Evolutionary conservation across 1,284 basidiomycete species (phyloP).

Genomic region (Veloporphyrellus conicus): DNA sequence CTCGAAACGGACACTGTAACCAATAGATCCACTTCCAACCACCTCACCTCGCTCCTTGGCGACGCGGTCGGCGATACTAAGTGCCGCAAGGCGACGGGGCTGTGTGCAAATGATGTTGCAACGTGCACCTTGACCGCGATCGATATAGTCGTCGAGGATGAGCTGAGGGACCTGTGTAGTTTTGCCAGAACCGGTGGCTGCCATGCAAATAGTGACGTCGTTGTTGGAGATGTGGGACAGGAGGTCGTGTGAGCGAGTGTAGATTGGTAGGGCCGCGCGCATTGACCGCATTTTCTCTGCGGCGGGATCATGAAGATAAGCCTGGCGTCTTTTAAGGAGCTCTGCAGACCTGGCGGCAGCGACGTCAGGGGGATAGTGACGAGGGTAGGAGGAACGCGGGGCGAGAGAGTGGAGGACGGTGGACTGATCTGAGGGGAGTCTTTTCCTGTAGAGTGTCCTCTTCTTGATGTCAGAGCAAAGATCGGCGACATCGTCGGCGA

Average conservation of each 20-base stretch:
- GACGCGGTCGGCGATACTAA: slow-evolving; percentile 90
- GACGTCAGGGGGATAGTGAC: slow-evolving; percentile 14
- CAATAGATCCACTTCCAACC: slow-evolving; percentile 69
- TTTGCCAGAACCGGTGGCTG: slow-evolving; percentile 93
- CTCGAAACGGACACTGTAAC: slow-evolving; percentile 94
- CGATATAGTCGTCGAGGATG: slow-evolving; percentile 83
- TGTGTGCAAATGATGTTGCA: slow-evolving; percentile 96
- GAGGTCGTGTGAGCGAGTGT: slow-evolving; percentile 60
- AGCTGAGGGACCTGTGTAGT: slow-evolving; percentile 95
- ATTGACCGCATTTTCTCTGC: slow-evolving; percentile 67
- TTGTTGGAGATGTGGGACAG: slow-evolving; percentile 71
- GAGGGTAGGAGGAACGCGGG: slow-evolving; percentile 14
- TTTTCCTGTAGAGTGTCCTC: slow-evolving; percentile 48
- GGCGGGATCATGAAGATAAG: slow-evolving; percentile 62
- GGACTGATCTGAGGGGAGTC: slow-evolving; percentile 34
- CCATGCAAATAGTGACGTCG: slow-evolving; percentile 91
- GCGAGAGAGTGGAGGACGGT: neutral
- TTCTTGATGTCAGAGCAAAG: slow-evolving; percentile 66
- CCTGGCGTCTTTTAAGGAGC: slow-evolving; percentile 52
- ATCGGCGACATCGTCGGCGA: slow-evolving; percentile 74
- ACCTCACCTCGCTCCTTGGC: slow-evolving; percentile 83
- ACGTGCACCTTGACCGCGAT: slow-evolving; percentile 70
- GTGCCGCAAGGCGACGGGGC: slow-evolving; percentile 87
- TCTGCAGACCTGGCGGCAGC: slow-evolving; percentile 54
- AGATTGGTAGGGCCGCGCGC: slow-evolving; percentile 72